These are phyloP conservation scores for Zasmidium cellare DNA, from an alignment of 2,329 filamentous ascomycete species.

Conservation along the genomic window DNA sequence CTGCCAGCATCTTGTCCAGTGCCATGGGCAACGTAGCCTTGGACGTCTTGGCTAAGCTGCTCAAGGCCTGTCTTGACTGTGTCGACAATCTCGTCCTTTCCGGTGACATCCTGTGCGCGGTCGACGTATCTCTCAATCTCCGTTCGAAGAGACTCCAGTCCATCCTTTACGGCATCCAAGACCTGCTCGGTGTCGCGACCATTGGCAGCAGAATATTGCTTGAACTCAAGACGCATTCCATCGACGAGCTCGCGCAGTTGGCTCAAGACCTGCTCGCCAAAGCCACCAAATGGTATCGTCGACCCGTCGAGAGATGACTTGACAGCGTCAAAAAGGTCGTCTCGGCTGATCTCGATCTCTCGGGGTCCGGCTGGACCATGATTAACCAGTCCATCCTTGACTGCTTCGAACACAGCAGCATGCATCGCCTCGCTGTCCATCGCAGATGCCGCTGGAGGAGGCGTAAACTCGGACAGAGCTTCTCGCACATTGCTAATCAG, in stretches of 20 bases:
- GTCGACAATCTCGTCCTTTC: slow-evolving; percentile 77
- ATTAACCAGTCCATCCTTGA: slow-evolving; percentile 59
- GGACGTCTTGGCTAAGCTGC: slow-evolving; percentile 61
- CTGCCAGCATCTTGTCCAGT: slow-evolving; percentile 44
- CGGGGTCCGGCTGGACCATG: slow-evolving; percentile 41
- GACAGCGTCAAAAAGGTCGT: slow-evolving; percentile 61
- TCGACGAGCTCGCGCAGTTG: slow-evolving; percentile 61
- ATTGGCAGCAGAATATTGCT: slow-evolving; percentile 76
- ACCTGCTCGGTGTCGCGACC: slow-evolving; percentile 85
- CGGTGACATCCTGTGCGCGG: slow-evolving; percentile 65
- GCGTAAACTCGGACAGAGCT: slow-evolving; percentile 80
- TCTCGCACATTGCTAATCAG: slow-evolving; percentile 81
- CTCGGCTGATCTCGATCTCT: slow-evolving; percentile 48
- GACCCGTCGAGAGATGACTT: slow-evolving; percentile 57
- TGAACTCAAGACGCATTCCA: slow-evolving; percentile 65
- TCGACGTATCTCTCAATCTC: slow-evolving; percentile 84
- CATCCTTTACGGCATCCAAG: slow-evolving; percentile 82
- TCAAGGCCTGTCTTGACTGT: slow-evolving; percentile 66
- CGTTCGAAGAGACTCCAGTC: slow-evolving; percentile 73
- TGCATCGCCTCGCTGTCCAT: slow-evolving; percentile 50
- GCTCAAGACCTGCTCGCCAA: slow-evolving; percentile 61
- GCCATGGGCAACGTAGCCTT: slow-evolving; percentile 50
- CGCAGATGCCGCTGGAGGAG: slow-evolving; percentile 38
- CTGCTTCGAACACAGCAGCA: slow-evolving; percentile 58
- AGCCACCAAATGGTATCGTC: slow-evolving; percentile 51